phyloP scores from a whole-genome alignment of 192 early-diverging fungal species.

The Coemansia sp. region DNA sequence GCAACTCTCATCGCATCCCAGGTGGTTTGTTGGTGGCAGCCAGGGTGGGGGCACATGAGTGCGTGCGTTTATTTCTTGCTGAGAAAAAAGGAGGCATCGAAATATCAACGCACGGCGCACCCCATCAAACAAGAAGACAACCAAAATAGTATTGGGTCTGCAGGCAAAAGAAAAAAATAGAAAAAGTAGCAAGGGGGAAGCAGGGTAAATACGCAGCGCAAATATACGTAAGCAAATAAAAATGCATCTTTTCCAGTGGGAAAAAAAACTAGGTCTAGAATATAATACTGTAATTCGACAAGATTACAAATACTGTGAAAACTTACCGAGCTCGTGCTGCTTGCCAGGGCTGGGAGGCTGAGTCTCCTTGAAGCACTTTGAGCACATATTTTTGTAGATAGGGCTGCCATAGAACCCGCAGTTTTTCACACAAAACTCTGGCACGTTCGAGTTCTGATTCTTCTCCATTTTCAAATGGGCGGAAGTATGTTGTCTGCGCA shows the following conservation, averaged over 20 bases:
- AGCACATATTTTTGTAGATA: constrained; percentile 73
- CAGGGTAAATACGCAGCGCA: background rate
- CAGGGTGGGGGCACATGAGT: background rate
- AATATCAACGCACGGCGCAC: constrained; percentile 7
- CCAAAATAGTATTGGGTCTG: background rate
- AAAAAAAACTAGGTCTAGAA: constrained; percentile 3
- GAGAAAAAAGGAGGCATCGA: constrained; percentile 2
- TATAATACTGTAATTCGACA: background rate
- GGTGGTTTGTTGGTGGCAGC: background rate
- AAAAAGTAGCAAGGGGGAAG: background rate
- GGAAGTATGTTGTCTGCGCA: background rate
- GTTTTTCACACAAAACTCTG: constrained; percentile 64
- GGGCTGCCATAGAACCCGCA: constrained; percentile 76
- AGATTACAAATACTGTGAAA: background rate
- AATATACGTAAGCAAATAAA: constrained; percentile 13
- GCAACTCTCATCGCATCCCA: background rate
- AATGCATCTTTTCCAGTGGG: background rate
- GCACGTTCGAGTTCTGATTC: constrained; percentile 61
- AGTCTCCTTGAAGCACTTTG: constrained; percentile 72
- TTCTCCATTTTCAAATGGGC: constrained; percentile 61
- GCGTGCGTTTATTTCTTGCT: background rate
- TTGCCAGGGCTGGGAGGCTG: constrained; percentile 21
- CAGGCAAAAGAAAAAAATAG: background rate
- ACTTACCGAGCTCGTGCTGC: constrained; percentile 50
- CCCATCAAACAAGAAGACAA: background rate